phyloP scores from a whole-genome alignment of 257 asterid genomes.

The Marsdenia floribunda region DNA sequence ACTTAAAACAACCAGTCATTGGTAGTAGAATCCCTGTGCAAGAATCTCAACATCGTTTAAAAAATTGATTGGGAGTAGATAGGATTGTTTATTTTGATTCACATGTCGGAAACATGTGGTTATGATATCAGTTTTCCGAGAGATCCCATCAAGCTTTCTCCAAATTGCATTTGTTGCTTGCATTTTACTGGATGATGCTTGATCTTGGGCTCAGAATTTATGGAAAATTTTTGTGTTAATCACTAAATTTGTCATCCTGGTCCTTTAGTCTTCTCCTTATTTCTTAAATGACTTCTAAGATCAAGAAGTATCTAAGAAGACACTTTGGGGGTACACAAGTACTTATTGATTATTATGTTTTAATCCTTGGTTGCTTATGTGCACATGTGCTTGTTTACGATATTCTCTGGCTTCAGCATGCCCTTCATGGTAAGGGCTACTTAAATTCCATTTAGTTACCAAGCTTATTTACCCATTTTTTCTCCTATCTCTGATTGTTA shows the following conservation, averaged over 20 bases:
- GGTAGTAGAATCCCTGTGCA: no score
- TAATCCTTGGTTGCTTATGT: neutral
- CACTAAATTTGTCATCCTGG: neutral
- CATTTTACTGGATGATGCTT: neutral
- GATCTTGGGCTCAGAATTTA: neutral
- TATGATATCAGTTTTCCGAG: neutral
- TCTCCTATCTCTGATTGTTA: neutral
- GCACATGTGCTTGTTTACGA: neutral
- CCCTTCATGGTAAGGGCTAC: neutral
- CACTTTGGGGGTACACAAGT: neutral
- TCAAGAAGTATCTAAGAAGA: neutral
- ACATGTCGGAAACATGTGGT: neutral
- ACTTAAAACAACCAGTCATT: no score
- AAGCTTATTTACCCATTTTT: slow-evolving; percentile 32
- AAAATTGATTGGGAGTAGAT: neutral
- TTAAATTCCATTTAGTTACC: slow-evolving; percentile 21
- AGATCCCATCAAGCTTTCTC: neutral
- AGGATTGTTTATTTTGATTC: neutral
- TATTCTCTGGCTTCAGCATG: neutral
- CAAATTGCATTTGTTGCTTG: neutral
- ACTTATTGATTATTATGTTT: neutral
- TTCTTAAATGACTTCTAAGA: neutral
- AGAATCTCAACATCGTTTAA: no score
- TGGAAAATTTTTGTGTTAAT: neutral
- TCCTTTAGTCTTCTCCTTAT: neutral